These are phyloP conservation scores for Perilla frutescens DNA, from an alignment of 257 asterid genomes.

Conservation along the genomic window DNA sequence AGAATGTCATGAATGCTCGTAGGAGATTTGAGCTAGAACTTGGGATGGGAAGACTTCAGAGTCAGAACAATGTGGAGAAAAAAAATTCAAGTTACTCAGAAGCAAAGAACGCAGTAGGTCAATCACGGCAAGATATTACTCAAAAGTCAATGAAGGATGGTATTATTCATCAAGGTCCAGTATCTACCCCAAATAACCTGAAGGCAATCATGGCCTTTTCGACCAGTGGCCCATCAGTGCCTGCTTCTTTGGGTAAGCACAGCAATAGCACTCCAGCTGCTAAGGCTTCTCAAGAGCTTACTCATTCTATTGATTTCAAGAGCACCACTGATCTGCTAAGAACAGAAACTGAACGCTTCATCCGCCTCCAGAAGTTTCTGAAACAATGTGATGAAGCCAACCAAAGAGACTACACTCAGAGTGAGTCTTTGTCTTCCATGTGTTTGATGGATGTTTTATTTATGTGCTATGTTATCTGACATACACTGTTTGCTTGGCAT, in stretches of 20 bases:
- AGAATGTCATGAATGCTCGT: constrained; percentile 81
- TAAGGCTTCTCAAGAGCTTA: constrained; percentile 54
- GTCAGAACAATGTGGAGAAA: constrained; percentile 55
- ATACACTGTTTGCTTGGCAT: constrained; percentile 37
- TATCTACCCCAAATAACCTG: constrained; percentile 42
- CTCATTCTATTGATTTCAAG: constrained; percentile 47
- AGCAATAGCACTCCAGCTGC: constrained; percentile 46
- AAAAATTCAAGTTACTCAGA: constrained; percentile 53
- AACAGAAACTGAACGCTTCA: constrained; percentile 70
- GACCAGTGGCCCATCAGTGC: constrained; percentile 52
- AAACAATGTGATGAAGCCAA: constrained; percentile 73
- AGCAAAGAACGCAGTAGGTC: constrained; percentile 44
- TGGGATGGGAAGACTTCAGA: constrained; percentile 73
- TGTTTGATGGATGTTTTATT: constrained; percentile 29
- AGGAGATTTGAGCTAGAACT: constrained; percentile 91
- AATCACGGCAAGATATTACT: constrained; percentile 48
- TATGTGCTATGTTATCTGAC: constrained; percentile 12
- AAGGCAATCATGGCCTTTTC: constrained; percentile 49
- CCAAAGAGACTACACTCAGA: constrained; percentile 57
- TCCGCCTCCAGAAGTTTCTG: constrained; percentile 72
- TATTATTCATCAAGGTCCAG: constrained; percentile 43
- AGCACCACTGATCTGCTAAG: constrained; percentile 53
- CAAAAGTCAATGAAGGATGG: constrained; percentile 51
- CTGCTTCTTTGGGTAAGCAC: constrained; percentile 56
- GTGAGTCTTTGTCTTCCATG: constrained; percentile 58